A percentile compares a stretch with the other conserved stretches of the same genome.
phyloP scores from a whole-genome alignment of 208 protist species.

The Plasmodiophora brassicae region DNA sequence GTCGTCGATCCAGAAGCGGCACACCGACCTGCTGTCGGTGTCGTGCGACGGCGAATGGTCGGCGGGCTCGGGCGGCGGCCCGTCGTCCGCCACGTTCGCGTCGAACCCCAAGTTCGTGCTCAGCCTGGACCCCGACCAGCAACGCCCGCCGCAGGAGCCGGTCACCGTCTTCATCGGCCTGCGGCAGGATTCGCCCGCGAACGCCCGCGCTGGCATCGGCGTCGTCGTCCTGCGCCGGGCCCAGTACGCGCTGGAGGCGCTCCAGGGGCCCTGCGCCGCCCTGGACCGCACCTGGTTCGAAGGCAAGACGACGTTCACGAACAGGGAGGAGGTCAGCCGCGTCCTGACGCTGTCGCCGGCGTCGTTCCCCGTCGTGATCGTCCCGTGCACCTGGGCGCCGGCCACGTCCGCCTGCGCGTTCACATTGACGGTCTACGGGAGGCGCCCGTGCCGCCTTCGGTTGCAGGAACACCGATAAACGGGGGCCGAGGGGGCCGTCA shows the following conservation, averaged over 20 bases:
- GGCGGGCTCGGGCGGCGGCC: not conserved
- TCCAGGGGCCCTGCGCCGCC: not conserved
- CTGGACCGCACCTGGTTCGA: not conserved
- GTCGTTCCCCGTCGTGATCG: not conserved
- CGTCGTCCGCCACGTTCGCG: not conserved
- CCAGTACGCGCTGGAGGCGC: not conserved
- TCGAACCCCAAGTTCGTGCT: not conserved
- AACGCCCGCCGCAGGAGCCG: not conserved
- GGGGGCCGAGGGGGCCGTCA: too few relatives aligned
- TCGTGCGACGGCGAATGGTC: not conserved
- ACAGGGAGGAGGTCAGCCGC: not conserved
- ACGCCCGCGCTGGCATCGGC: not conserved
- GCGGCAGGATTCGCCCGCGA: not conserved
- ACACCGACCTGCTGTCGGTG: not conserved
- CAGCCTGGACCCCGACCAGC: not conserved
- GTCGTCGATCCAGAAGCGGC: not conserved
- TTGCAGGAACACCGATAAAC: too few relatives aligned
- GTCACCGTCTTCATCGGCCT: constrained; percentile 8
- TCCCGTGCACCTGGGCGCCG: not conserved
- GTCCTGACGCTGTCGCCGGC: not conserved
- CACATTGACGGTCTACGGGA: too few relatives aligned
- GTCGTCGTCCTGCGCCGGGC: not conserved
- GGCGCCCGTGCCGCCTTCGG: too few relatives aligned
- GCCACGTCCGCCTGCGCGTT: too few relatives aligned
- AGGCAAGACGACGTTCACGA: not conserved